Evolutionary conservation across 2,329 filamentous ascomycete species (phyloP).

Genomic region (Penicillium sp.): DNA sequence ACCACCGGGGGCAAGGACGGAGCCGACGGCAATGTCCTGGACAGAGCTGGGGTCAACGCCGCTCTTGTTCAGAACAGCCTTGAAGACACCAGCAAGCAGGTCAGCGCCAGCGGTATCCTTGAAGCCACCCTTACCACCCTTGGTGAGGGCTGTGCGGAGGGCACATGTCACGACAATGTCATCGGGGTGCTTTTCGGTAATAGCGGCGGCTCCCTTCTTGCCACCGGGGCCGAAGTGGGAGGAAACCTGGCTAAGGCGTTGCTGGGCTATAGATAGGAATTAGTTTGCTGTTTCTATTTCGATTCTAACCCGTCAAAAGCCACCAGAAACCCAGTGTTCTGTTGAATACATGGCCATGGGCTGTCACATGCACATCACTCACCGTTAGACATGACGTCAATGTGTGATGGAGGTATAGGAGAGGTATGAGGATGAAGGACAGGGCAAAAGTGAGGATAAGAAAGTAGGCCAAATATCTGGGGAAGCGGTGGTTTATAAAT

Average conservation of each 20-base stretch:
- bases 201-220: conserved; percentile 33
- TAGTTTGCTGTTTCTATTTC: background rate
- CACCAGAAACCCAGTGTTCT: background rate
- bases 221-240: conserved; percentile 50
- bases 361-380: conserved; percentile 15
- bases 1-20: conserved; percentile 86
- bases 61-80: conserved; percentile 76
- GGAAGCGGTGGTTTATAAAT: conserved; percentile 12
- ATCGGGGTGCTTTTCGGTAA: conserved; percentile 53
- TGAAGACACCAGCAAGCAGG: conserved; percentile 78
- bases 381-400: conserved; percentile 44
- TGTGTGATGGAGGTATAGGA: conserved; percentile 10
- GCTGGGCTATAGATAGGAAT: conserved; percentile 45
- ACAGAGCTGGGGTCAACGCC: conserved; percentile 84
- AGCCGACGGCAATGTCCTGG: conserved; percentile 89
- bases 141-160: conserved; percentile 87
- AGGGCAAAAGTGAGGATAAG: background rate
- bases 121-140: conserved; percentile 88
- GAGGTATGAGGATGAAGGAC: background rate
- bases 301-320: background rate
- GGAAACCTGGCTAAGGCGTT: conserved; percentile 58
- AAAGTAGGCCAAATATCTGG: conserved; percentile 2
- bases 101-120: conserved; percentile 91
- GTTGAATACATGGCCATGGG: conserved; percentile 9
- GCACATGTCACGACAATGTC: conserved; percentile 88